Conservation (phyloP, 345 rosid genomes). For the Garcia nutans region DNA sequence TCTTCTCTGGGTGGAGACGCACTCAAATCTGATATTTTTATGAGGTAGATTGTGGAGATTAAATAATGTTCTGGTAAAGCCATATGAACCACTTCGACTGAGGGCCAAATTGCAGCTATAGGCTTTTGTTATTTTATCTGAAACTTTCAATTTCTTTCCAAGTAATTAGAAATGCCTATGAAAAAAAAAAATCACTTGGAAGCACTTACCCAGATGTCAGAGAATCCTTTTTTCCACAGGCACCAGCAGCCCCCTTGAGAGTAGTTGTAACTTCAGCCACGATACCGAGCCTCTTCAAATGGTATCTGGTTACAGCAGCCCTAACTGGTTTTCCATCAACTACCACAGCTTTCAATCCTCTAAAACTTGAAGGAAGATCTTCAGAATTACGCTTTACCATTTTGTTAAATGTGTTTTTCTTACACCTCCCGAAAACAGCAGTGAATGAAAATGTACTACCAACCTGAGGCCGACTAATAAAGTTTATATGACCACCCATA, state of each 20-base stretch:
- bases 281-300: slow-evolving; percentile 89
- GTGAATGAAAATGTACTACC: slow-evolving; percentile 93
- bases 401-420: slow-evolving; percentile 29
- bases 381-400: slow-evolving; percentile 55
- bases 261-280: slow-evolving; percentile 56
- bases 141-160: not conserved
- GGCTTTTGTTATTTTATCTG: not conserved
- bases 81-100: not conserved
- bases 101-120: not conserved
- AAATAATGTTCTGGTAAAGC: not conserved
- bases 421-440: slow-evolving; percentile 57
- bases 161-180: not conserved
- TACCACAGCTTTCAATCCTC: slow-evolving; percentile 76
- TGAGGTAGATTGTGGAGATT: not conserved
- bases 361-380: slow-evolving; percentile 64
- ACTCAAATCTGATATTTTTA: not conserved
- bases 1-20: too few species aligned
- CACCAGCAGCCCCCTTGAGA: slow-evolving; percentile 40
- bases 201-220: slow-evolving; percentile 50
- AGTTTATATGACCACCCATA: slow-evolving; percentile 87
- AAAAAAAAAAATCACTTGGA: not conserved
- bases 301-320: slow-evolving; percentile 87
- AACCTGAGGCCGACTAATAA: slow-evolving; percentile 68
- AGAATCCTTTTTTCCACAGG: slow-evolving; percentile 50
- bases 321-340: slow-evolving; percentile 87